Conservation (phyloP, 176 grass and related monocot species). For the Luzula sylvatica region DNA sequence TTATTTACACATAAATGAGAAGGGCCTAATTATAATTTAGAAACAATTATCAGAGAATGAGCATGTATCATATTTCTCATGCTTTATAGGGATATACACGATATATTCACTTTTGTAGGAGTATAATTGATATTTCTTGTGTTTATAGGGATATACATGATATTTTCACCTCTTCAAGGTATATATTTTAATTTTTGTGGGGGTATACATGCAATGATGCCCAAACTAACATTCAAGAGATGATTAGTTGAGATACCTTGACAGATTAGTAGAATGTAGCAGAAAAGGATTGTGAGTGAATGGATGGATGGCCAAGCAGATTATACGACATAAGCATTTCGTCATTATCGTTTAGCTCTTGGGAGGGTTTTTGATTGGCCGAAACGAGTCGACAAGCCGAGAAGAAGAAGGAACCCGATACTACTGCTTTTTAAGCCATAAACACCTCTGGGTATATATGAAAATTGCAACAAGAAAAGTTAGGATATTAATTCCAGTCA, state of each 20-base stretch:
- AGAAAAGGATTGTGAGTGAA: conserved; percentile 8
- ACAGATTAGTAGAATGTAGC: conserved; percentile 1
- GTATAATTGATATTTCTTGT: too few species aligned
- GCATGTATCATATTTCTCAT: too few species aligned
- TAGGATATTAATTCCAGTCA: neutral
- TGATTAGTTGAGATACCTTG: neutral
- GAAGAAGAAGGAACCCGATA: conserved; percentile 16
- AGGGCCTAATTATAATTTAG: too few species aligned
- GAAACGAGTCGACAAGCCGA: conserved; percentile 14
- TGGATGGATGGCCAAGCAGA: neutral
- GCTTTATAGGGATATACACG: too few species aligned
- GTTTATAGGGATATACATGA: too few species aligned
- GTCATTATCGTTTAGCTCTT: neutral
- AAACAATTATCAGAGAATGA: too few species aligned
- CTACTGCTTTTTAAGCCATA: conserved; percentile 15
- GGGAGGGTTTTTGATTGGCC: neutral
- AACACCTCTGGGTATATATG: conserved; percentile 1
- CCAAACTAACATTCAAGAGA: conserved; percentile 1
- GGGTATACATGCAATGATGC: too few species aligned
- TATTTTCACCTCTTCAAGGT: too few species aligned
- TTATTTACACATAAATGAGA: too few species aligned
- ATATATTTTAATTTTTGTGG: too few species aligned
- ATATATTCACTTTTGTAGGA: too few species aligned
- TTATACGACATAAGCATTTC: neutral
- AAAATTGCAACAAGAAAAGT: neutral